phyloP scores from a whole-genome alignment of 192 early-diverging fungal genomes.

The Coemansia sp. region DNA sequence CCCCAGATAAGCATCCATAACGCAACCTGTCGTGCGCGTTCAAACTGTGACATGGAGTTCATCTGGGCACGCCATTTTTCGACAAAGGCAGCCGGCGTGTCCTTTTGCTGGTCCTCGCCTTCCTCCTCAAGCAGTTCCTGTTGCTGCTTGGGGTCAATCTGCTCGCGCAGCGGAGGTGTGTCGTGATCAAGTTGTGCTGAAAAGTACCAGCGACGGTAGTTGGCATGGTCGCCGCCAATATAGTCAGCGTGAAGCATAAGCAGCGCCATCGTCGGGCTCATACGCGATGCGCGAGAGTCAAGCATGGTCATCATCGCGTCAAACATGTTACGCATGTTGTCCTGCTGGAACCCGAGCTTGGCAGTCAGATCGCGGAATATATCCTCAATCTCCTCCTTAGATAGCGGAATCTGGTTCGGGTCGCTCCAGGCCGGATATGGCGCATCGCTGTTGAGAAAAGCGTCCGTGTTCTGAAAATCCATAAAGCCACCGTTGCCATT shows the following conservation, averaged over 20 bases:
- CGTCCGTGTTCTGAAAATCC: conserved; percentile 56
- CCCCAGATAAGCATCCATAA: conserved; percentile 80
- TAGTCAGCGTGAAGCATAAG: conserved; percentile 75
- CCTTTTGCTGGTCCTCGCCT: conserved; percentile 30
- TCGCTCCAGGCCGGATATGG: conserved; percentile 61
- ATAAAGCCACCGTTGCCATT: conserved; percentile 53
- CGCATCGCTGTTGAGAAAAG: conserved; percentile 45
- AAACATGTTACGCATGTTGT: conserved; percentile 74
- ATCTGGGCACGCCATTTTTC: conserved; percentile 70
- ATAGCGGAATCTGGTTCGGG: conserved; percentile 63
- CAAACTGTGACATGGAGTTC: conserved; percentile 69
- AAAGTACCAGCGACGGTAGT: conserved; percentile 85
- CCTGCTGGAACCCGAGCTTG: conserved; percentile 77
- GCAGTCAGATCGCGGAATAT: conserved; percentile 65
- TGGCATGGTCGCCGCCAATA: conserved; percentile 76
- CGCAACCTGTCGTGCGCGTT: conserved; percentile 68
- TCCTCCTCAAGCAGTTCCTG: conserved; percentile 52
- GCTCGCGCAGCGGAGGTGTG: conserved; percentile 52
- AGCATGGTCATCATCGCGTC: conserved; percentile 78
- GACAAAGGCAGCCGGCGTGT: conserved; percentile 55
- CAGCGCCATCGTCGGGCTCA: conserved; percentile 68
- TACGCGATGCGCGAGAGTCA: conserved; percentile 73
- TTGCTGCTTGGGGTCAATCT: conserved; percentile 54
- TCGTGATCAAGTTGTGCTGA: conserved; percentile 67
- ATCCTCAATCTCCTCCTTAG: conserved; percentile 65